Evolutionary conservation across 257 asterid species (phyloP), one percentile per base, ranked within the genome.

Genomic region (Plantago major): DNA sequence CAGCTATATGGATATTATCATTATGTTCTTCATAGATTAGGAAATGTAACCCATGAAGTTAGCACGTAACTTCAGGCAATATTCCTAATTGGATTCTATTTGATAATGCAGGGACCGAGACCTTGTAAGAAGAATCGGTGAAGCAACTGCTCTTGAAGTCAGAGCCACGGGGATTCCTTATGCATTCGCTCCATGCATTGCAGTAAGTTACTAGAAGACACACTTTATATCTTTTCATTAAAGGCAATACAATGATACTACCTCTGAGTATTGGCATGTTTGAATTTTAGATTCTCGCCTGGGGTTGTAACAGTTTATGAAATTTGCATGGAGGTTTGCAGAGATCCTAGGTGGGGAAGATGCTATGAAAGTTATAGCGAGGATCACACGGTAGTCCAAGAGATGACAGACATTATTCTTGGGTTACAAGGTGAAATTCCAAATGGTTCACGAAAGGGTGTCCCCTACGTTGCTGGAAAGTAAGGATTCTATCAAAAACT

Each of bases 321-420:
- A 30, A 63, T 18, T 66, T 50, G 42, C 42, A 55, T 67, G 61
- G 64, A 89, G 97, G 97, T 89, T 18, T 89, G 97, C 75, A 74
- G 97, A 79, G 97, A 89, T 78, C 97, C 97, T 42, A 81, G 97
- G 77, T 89, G 97, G 97, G 97, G 97, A 56, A 80, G 97, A 67
- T 89, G 97, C 78, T 89, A 89, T 10, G 97, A 89, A 72, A 89
- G 97, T 77, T 86, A 89, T 71, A 84, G 97, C 47, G 97, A 89
- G 77, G 94, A 89, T 74, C 97, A 88, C 46, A 72, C 76, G 77
- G 79, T 89, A 72, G 96, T 87, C 57, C 74, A 65, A 81, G 84
- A 87, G 57, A 90, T 87, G 97, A 87, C 94, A 0, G 90, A 87
- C 67, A 79, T 87, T 72, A 90, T 90, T 74, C 71, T 75, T 67